Percentiles rank a stretch among this genome's conserved stretches.
phyloP scores from a whole-genome alignment of 2,329 filamentous ascomycete genomes.

The Lachnellula arida region DNA sequence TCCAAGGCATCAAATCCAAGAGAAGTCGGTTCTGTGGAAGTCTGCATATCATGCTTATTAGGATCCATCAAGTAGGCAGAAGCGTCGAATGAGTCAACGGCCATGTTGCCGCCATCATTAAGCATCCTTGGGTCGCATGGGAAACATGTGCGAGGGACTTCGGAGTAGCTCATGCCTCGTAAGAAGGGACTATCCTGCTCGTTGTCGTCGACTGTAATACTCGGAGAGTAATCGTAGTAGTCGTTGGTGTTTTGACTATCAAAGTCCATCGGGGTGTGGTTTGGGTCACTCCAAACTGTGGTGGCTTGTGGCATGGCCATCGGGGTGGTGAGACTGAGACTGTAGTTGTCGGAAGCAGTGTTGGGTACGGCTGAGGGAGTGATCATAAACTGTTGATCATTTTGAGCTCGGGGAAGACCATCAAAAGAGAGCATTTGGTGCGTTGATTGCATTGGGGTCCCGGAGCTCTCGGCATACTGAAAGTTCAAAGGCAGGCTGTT shows the following conservation, averaged over 20 bases:
- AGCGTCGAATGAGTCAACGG: conserved; percentile 13
- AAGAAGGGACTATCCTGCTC: conserved; percentile 8
- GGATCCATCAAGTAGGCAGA: conserved; percentile 15
- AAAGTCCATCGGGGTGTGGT: conserved; percentile 10
- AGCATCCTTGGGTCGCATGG: conserved; percentile 13
- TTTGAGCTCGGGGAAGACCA: conserved; percentile 20
- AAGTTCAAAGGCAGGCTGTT: conserved; percentile 20
- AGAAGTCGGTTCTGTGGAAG: background rate
- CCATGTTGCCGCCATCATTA: conserved; percentile 10
- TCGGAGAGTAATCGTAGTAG: conserved; percentile 22
- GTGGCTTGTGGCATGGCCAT: conserved; percentile 20
- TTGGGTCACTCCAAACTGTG: conserved; percentile 16
- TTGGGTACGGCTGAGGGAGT: conserved; percentile 10
- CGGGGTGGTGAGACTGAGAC: conserved; percentile 12
- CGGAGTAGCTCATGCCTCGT: conserved; percentile 7
- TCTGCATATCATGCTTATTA: conserved; percentile 5
- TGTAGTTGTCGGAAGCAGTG: conserved; percentile 16
- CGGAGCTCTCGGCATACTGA: conserved; percentile 19
- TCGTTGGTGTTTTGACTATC: conserved; percentile 15
- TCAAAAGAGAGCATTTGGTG: conserved; percentile 24
- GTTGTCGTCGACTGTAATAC: conserved; percentile 13
- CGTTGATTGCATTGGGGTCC: conserved; percentile 15
- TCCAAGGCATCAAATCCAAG: conserved; percentile 9
- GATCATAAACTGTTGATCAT: conserved; percentile 23
- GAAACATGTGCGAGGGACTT: conserved; percentile 19